phyloP scores from a whole-genome alignment of 768 basidiomycete genomes.

The Rubroboletus pulcherrimus region DNA sequence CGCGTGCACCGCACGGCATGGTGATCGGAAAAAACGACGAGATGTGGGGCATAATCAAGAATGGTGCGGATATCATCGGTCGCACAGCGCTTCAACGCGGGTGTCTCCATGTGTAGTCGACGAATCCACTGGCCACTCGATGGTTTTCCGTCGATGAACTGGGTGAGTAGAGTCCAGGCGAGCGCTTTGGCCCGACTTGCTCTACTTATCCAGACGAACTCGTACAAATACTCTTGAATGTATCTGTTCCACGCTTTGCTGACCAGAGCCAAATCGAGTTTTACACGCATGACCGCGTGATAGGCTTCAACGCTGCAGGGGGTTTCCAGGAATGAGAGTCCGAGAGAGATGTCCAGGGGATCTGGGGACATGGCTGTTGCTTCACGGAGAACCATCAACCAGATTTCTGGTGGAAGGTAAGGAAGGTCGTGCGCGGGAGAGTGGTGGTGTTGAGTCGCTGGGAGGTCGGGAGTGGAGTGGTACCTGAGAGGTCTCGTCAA shows the following conservation, averaged over 20 bases:
- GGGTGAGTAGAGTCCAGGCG: constrained; percentile 41
- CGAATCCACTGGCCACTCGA: constrained; percentile 51
- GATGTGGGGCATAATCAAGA: constrained; percentile 56
- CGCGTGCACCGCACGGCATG: constrained; percentile 57
- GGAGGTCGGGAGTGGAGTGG: background rate
- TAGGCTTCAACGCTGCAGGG: constrained; percentile 45
- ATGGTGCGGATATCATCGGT: constrained; percentile 67
- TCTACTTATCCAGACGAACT: constrained; percentile 66
- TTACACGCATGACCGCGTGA: constrained; percentile 43
- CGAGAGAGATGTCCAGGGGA: constrained; percentile 44
- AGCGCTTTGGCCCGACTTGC: constrained; percentile 48
- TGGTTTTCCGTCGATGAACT: constrained; percentile 37
- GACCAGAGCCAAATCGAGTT: constrained; percentile 51
- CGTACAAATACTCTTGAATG: constrained; percentile 55
- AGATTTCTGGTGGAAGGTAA: constrained; percentile 57
- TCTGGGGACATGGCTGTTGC: constrained; percentile 45
- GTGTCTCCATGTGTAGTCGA: constrained; percentile 69
- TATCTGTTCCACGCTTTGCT: constrained; percentile 52
- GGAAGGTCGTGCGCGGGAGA: constrained; percentile 36
- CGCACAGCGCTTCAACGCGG: constrained; percentile 55
- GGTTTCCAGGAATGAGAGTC: constrained; percentile 57
- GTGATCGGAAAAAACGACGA: constrained; percentile 62
- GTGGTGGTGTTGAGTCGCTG: constrained; percentile 20
- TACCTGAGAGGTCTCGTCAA: constrained; percentile 13
- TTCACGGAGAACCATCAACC: constrained; percentile 61